Evolutionary conservation across 805 yeast genomes (phyloP).

Genomic region (Saccharomycodes ludwigii): DNA sequence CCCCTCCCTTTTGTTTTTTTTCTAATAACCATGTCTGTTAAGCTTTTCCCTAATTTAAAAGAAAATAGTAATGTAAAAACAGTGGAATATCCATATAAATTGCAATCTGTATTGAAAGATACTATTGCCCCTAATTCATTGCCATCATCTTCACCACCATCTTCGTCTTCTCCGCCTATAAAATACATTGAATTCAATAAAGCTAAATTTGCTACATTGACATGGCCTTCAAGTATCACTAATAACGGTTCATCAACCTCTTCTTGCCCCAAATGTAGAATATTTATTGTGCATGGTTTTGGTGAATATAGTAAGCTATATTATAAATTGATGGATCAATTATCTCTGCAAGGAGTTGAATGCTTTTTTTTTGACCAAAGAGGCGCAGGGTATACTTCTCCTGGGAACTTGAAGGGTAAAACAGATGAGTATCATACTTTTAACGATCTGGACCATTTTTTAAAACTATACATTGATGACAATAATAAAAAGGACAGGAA

Average conservation of each 20-base stretch:
- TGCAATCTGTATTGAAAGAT: not conserved
- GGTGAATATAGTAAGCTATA: constrained; percentile 44
- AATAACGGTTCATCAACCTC: not conserved
- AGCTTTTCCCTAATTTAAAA: too few species aligned
- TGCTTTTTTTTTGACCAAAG: constrained; percentile 61
- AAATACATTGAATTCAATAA: constrained; percentile 17
- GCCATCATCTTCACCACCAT: constrained; percentile 16
- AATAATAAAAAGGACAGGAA: constrained; percentile 17
- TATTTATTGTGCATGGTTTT: constrained; percentile 62
- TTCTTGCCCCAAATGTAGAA: constrained; percentile 34
- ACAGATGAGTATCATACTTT: constrained; percentile 46
- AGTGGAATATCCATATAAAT: not conserved
- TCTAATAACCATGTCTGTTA: not conserved
- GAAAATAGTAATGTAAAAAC: too few species aligned
- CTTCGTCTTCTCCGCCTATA: constrained; percentile 13
- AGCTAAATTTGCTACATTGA: constrained; percentile 19
- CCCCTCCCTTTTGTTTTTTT: not conserved
- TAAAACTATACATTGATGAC: constrained; percentile 32
- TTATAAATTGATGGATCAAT: constrained; percentile 38
- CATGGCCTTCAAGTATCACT: constrained; percentile 14
- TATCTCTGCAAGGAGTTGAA: constrained; percentile 46
- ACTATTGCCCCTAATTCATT: not conserved
- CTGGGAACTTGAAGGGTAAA: constrained; percentile 38
- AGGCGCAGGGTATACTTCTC: constrained; percentile 53
- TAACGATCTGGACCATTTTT: constrained; percentile 47